phyloP scores from a whole-genome alignment of 805 yeast species.

The Candida succiphila region DNA sequence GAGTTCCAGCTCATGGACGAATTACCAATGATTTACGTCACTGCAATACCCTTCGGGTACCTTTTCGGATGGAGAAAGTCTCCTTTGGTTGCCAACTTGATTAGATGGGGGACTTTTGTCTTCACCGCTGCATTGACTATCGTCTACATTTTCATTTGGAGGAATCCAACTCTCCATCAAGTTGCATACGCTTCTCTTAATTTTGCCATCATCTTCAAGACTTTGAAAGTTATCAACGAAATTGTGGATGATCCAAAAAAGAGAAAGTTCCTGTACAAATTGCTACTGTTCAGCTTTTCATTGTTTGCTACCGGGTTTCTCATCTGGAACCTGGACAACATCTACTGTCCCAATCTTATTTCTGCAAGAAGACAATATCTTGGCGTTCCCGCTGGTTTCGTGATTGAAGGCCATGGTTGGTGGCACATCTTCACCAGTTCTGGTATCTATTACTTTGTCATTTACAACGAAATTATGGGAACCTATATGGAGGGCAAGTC shows the following conservation, averaged over 20 bases:
- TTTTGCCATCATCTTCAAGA: slow-evolving; percentile 56
- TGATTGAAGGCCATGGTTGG: slow-evolving; percentile 94
- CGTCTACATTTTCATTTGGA: slow-evolving; percentile 55
- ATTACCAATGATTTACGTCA: slow-evolving; percentile 96
- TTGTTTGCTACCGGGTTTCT: slow-evolving; percentile 64
- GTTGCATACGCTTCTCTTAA: slow-evolving; percentile 74
- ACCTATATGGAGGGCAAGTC: slow-evolving; percentile 52
- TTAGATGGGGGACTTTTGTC: slow-evolving; percentile 19
- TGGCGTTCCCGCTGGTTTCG: slow-evolving; percentile 79
- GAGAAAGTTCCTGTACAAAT: slow-evolving; percentile 15
- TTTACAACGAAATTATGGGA: slow-evolving; percentile 68
- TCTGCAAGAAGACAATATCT: slow-evolving; percentile 41
- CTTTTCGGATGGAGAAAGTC: slow-evolving; percentile 22
- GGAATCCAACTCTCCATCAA: slow-evolving; percentile 86
- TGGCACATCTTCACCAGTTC: slow-evolving; percentile 87
- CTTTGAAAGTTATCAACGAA: slow-evolving; percentile 22
- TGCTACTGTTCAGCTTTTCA: slow-evolving; percentile 19
- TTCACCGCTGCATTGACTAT: slow-evolving; percentile 42
- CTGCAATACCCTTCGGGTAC: slow-evolving; percentile 73
- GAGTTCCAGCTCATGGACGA: slow-evolving; percentile 90
- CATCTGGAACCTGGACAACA: slow-evolving; percentile 85
- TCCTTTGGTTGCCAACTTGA: slow-evolving; percentile 5
- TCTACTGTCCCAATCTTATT: slow-evolving; percentile 56
- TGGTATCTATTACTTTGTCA: slow-evolving; percentile 80
- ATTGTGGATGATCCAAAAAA: slow-evolving; percentile 12